Conservation (phyloP, 805 yeast species). For the Suhomyces emberorum region DNA sequence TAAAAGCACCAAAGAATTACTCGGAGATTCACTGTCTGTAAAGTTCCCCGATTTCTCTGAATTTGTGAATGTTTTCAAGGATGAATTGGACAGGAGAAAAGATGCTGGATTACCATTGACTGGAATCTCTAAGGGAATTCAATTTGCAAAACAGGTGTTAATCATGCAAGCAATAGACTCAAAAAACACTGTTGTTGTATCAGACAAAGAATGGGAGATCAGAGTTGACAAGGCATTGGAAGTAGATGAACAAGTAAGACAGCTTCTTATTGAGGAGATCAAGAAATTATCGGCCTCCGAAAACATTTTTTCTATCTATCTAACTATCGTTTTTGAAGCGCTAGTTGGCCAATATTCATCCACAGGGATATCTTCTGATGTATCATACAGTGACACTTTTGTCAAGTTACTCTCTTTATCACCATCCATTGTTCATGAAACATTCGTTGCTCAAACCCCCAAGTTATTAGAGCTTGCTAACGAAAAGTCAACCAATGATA, state of each 20-base stretch:
- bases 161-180: slow-evolving; percentile 62
- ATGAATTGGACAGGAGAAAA: slow-evolving; percentile 17
- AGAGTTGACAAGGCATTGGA: slow-evolving; percentile 68
- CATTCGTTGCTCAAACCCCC: slow-evolving; percentile 15
- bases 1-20: slow-evolving; percentile 41
- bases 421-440: slow-evolving; percentile 22
- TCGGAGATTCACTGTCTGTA: slow-evolving; percentile 38
- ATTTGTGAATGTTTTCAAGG: slow-evolving; percentile 25
- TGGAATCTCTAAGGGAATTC: slow-evolving; percentile 39
- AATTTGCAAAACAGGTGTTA: slow-evolving; percentile 55
- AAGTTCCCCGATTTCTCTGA: slow-evolving; percentile 55
- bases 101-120: slow-evolving; percentile 24
- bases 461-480: slow-evolving; percentile 23
- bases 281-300: slow-evolving; percentile 13
- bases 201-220: slow-evolving; percentile 72
- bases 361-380: slow-evolving; percentile 15
- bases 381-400: slow-evolving; percentile 33
- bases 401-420: slow-evolving; percentile 30
- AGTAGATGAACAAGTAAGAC: slow-evolving; percentile 51
- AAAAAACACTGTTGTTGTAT: slow-evolving; percentile 51
- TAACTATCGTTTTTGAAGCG: slow-evolving; percentile 37
- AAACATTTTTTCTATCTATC: slow-evolving; percentile 19
- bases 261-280: slow-evolving; percentile 20
- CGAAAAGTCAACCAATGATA: slow-evolving; percentile 19
- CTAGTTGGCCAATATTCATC: slow-evolving; percentile 20